Evolutionary conservation across 345 rosid species (phyloP).

Genomic region (Punica granatum): DNA sequence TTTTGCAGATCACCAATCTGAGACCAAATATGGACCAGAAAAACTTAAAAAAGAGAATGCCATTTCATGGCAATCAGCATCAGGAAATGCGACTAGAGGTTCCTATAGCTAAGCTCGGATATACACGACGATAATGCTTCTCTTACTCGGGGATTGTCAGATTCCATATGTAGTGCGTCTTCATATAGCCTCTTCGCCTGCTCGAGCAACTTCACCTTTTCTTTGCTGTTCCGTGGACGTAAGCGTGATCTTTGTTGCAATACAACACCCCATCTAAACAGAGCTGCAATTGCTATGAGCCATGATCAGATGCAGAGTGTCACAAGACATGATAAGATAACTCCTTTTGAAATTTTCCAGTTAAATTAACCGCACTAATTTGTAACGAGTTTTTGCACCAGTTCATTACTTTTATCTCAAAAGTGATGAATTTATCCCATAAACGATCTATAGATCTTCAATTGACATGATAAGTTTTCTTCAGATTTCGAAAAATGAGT

Average conservation of each 20-base stretch:
- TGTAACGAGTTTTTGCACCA: not conserved
- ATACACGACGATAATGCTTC: conserved; percentile 47
- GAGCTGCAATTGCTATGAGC: conserved; percentile 32
- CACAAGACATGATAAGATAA: not conserved
- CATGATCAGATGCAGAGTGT: not conserved
- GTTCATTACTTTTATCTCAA: not conserved
- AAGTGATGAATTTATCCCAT: not conserved
- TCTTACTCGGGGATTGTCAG: conserved; percentile 36
- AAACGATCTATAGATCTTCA: not conserved
- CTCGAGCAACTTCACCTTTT: conserved; percentile 50
- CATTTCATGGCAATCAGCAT: not conserved
- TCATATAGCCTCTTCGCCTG: conserved; percentile 59
- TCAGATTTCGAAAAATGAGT: not conserved
- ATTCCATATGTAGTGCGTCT: conserved; percentile 60
- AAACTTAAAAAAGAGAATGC: not conserved
- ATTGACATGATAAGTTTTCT: not conserved
- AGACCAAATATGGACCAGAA: not conserved
- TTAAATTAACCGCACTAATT: not conserved
- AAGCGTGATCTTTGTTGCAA: conserved; percentile 67
- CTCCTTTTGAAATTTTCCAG: not conserved
- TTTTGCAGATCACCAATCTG: not conserved
- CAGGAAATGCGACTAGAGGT: conserved; percentile 8
- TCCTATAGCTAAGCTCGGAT: conserved; percentile 40
- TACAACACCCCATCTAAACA: conserved; percentile 57
- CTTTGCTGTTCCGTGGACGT: conserved; percentile 40